Conservation (phyloP, 805 yeast species). For the Lipomyces japonicus region DNA sequence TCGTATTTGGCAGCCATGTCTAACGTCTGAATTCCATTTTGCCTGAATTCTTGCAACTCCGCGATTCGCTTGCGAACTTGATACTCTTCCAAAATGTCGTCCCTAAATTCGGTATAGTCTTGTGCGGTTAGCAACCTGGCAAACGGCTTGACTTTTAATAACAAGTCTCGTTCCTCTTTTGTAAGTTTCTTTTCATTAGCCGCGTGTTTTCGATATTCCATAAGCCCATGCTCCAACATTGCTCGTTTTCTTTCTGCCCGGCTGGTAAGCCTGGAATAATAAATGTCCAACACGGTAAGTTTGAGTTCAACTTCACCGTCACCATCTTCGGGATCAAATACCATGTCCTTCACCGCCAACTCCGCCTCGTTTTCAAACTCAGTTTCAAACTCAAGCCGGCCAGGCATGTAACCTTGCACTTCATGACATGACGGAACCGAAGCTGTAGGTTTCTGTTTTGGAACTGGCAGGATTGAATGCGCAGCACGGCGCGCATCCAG, state of each 20-base stretch:
- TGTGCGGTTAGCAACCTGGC: slow-evolving; percentile 74
- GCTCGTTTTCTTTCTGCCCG: slow-evolving; percentile 91
- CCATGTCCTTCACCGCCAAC: slow-evolving; percentile 87
- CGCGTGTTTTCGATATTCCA: slow-evolving; percentile 81
- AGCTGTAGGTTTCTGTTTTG: slow-evolving; percentile 82
- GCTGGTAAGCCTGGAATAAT: slow-evolving; percentile 80
- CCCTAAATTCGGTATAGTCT: slow-evolving; percentile 73
- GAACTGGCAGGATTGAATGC: slow-evolving; percentile 70
- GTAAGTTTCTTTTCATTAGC: slow-evolving; percentile 78
- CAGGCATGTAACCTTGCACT: slow-evolving; percentile 98
- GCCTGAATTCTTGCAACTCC: slow-evolving; percentile 90
- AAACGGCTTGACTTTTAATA: slow-evolving; percentile 70
- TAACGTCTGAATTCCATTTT: slow-evolving; percentile 77
- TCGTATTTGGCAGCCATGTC: slow-evolving; percentile 85
- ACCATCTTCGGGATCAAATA: slow-evolving; percentile 89
- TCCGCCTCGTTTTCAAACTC: slow-evolving; percentile 98
- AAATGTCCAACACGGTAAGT: slow-evolving; percentile 79
- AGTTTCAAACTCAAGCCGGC: slow-evolving; percentile 91
- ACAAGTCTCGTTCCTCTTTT: slow-evolving; percentile 84
- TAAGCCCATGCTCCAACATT: slow-evolving; percentile 66
- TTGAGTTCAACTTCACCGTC: slow-evolving; percentile 86
- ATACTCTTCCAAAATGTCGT: slow-evolving; percentile 72
- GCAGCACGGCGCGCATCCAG: slow-evolving; percentile 56
- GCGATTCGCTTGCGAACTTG: slow-evolving; percentile 75
- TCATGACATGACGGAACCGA: slow-evolving; percentile 96